Evolutionary conservation across 768 basidiomycete species (phyloP).

Genomic region (Guyanaporus albipodus): DNA sequence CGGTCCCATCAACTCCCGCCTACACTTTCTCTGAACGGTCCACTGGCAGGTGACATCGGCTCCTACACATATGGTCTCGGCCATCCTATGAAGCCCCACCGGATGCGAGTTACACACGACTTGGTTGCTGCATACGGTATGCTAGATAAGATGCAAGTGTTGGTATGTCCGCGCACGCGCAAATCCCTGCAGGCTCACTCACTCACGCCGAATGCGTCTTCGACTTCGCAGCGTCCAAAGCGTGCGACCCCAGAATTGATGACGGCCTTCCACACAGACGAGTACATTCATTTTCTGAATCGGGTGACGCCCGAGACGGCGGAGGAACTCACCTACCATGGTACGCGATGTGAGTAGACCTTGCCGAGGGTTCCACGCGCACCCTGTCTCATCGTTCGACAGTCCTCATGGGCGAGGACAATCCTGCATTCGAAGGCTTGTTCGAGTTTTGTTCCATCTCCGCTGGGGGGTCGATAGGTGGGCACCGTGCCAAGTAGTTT

Average conservation of each 20-base stretch:
- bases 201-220: too few relatives aligned
- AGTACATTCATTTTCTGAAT: slow-evolving; percentile 90
- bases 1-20: slow-evolving; percentile 13
- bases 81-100: slow-evolving; percentile 95
- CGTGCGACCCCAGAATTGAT: slow-evolving; percentile 71
- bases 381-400: slow-evolving; percentile 3
- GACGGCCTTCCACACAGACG: slow-evolving; percentile 97
- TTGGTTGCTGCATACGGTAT: slow-evolving; percentile 88
- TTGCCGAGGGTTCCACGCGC: not conserved
- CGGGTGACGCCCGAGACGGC: slow-evolving; percentile 89
- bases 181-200: not conserved
- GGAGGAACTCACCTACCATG: slow-evolving; percentile 79
- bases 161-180: slow-evolving; percentile 43
- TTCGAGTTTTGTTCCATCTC: slow-evolving; percentile 98
- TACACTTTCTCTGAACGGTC: slow-evolving; percentile 1
- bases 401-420: slow-evolving; percentile 83
- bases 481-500: slow-evolving; percentile 21
- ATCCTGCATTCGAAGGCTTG: slow-evolving; percentile 93
- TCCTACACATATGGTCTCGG: slow-evolving; percentile 80
- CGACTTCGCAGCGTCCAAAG: slow-evolving; percentile 53
- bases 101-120: slow-evolving; percentile 92
- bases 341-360: slow-evolving; percentile 70
- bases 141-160: slow-evolving; percentile 89
- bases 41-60: slow-evolving; percentile 58
- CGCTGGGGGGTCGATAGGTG: slow-evolving; percentile 91